Evolutionary conservation across 331 rosid genomes (phyloP).

Genomic region (Arachis monticola): DNA sequence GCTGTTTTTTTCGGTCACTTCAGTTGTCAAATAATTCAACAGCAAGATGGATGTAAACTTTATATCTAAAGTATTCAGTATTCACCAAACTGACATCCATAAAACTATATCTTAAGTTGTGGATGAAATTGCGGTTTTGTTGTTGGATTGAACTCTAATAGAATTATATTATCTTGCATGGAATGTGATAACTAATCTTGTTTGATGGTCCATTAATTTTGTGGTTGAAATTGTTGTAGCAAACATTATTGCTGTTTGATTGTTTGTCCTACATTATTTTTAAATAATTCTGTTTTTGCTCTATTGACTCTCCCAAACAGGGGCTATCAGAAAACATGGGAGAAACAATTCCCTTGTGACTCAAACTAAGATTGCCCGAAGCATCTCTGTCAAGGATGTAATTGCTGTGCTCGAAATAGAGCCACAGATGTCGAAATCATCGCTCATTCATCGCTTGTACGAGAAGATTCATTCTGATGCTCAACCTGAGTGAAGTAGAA

Average conservation of each 20-base stretch:
- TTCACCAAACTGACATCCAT: neutral
- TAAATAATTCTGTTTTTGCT: slow-evolving; percentile 2
- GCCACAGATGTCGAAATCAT: slow-evolving; percentile 81
- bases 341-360: slow-evolving; percentile 50
- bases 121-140: neutral
- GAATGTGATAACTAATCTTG: neutral
- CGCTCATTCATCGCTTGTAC: slow-evolving; percentile 65
- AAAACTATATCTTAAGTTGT: neutral
- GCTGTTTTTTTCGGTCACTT: slow-evolving; percentile 21
- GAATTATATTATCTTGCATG: neutral
- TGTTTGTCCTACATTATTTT: slow-evolving; percentile 7
- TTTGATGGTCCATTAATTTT: neutral
- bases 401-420: slow-evolving; percentile 85
- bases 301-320: slow-evolving; percentile 43
- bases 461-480: slow-evolving; percentile 61
- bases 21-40: neutral
- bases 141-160: no score
- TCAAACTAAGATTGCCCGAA: slow-evolving; percentile 59
- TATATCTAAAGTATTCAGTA: slow-evolving; percentile 1
- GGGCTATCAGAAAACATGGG: slow-evolving; percentile 54
- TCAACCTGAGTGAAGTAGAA: slow-evolving; percentile 46
- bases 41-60: slow-evolving; percentile 29
- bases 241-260: neutral
- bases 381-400: slow-evolving; percentile 73
- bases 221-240: slow-evolving; percentile 11